Conservation (phyloP, 371 early-diverging fungal genomes). For the Parasitella parasitica region DNA sequence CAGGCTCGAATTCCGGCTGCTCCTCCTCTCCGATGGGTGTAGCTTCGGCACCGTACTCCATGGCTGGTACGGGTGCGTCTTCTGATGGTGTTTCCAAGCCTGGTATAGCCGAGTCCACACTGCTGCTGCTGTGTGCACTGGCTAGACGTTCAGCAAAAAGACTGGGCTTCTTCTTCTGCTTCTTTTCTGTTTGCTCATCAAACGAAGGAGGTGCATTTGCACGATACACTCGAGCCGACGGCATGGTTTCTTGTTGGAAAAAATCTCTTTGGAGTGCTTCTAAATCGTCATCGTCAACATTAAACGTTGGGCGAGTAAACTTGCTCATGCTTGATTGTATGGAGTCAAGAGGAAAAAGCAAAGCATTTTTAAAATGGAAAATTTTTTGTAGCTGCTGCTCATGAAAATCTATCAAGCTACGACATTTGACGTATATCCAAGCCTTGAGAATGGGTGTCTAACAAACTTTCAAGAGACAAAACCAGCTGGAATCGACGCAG, state of each 20-base stretch:
- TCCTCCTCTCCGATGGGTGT: not conserved
- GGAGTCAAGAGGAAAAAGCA: not conserved
- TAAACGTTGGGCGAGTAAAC: constrained; percentile 24
- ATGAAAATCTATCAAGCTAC: not conserved
- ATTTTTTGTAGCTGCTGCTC: not conserved
- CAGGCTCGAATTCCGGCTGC: constrained; percentile 20
- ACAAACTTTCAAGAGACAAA: too few species aligned
- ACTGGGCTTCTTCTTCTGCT: constrained; percentile 38
- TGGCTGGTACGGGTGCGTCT: constrained; percentile 3
- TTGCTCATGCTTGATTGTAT: constrained; percentile 10
- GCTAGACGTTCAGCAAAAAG: constrained; percentile 41
- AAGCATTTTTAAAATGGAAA: not conserved
- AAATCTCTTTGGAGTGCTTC: constrained; percentile 61
- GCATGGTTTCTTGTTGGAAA: constrained; percentile 34
- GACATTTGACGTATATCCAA: not conserved
- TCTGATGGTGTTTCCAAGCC: constrained; percentile 1
- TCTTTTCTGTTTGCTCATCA: constrained; percentile 10
- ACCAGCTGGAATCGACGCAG: too few species aligned
- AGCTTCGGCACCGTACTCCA: not conserved
- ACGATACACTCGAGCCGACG: constrained; percentile 53
- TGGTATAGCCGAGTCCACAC: constrained; percentile 17
- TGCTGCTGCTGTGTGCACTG: not conserved
- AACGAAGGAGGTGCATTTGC: constrained; percentile 23
- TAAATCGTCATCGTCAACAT: constrained; percentile 57
- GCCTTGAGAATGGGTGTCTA: not conserved